Evolutionary conservation across 228 moss, liverwort and hornwort species (phyloP).

Genomic region (Sphagnum magellanicum): DNA sequence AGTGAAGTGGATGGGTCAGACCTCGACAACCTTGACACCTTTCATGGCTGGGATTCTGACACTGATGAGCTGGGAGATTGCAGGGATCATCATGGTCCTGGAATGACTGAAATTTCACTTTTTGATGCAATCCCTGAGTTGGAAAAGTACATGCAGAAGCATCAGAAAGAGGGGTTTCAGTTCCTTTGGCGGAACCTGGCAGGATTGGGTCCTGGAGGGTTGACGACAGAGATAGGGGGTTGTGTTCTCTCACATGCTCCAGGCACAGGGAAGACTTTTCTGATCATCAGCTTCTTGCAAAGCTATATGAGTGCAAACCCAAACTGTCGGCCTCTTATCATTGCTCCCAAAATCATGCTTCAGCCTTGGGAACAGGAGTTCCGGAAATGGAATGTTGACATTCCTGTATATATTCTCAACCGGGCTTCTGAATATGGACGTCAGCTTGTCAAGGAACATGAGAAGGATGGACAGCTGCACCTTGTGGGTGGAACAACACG

Average conservation of each 20-base stretch:
- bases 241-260: slow-evolving; percentile 96
- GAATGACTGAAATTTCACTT: slow-evolving; percentile 12
- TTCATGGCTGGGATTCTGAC: slow-evolving; percentile 26
- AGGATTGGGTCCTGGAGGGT: slow-evolving; percentile 21
- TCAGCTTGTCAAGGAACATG: slow-evolving; percentile 47
- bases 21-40: slow-evolving; percentile 8
- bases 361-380: slow-evolving; percentile 92
- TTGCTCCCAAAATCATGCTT: slow-evolving; percentile 98
- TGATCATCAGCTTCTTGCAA: slow-evolving; percentile 79
- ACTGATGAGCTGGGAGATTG: slow-evolving; percentile 9
- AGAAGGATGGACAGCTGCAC: slow-evolving; percentile 34
- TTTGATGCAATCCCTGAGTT: slow-evolving; percentile 59
- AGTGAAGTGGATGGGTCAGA: slow-evolving; percentile 16
- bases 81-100: slow-evolving; percentile 5
- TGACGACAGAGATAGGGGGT: slow-evolving; percentile 53
- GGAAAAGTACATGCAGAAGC: slow-evolving; percentile 57
- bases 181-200: slow-evolving; percentile 91
- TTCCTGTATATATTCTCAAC: slow-evolving; percentile 68
- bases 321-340: slow-evolving; percentile 57
- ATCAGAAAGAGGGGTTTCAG: slow-evolving; percentile 79
- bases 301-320: slow-evolving; percentile 73
- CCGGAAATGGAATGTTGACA: slow-evolving; percentile 71
- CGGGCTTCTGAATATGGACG: slow-evolving; percentile 44
- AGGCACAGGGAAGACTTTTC: slow-evolving; percentile 90
- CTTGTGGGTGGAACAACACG: slow-evolving; percentile 8